These are phyloP conservation scores for Fomitiporia mediterranea DNA, from an alignment of 1,284 basidiomycete species.

Conservation along the genomic window DNA sequence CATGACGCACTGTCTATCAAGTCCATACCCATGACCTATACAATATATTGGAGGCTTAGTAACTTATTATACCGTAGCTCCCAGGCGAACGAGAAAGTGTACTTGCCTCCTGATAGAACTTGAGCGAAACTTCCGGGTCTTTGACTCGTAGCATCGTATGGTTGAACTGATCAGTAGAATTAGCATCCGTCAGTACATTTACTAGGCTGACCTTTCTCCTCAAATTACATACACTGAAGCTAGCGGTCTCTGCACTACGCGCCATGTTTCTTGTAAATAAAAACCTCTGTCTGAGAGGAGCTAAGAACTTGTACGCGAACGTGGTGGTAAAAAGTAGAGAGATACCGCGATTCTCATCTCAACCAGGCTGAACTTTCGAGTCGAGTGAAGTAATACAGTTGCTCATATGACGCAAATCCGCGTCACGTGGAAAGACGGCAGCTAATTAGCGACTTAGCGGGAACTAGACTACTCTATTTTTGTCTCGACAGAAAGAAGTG, in stretches of 20 bases:
- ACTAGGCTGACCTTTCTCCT: not conserved
- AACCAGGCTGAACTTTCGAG: too few species aligned
- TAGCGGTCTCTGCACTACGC: slow-evolving; percentile 57
- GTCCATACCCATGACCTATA: slow-evolving; percentile 81
- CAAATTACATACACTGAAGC: slow-evolving; percentile 47
- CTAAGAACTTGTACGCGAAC: slow-evolving; percentile 9
- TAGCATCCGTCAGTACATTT: not conserved
- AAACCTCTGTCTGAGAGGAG: not conserved
- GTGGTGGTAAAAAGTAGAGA: slow-evolving; percentile 7
- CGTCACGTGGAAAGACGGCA: too few species aligned
- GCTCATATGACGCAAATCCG: too few species aligned
- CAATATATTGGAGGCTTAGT: slow-evolving; percentile 19
- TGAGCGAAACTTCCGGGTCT: slow-evolving; percentile 76
- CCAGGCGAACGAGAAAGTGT: not conserved
- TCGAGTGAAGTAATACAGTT: too few species aligned
- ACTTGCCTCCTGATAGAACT: slow-evolving; percentile 69
- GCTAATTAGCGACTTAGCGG: too few species aligned
- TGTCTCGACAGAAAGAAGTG: too few species aligned
- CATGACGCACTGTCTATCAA: slow-evolving; percentile 51
- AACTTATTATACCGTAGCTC: not conserved
- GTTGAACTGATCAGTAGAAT: slow-evolving; percentile 57
- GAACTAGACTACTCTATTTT: too few species aligned
- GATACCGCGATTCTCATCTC: too few species aligned
- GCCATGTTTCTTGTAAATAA: slow-evolving; percentile 44
- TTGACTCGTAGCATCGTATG: slow-evolving; percentile 90